phyloP scores from a whole-genome alignment of 2,329 filamentous ascomycete genomes.

The Aspergillus persii region DNA sequence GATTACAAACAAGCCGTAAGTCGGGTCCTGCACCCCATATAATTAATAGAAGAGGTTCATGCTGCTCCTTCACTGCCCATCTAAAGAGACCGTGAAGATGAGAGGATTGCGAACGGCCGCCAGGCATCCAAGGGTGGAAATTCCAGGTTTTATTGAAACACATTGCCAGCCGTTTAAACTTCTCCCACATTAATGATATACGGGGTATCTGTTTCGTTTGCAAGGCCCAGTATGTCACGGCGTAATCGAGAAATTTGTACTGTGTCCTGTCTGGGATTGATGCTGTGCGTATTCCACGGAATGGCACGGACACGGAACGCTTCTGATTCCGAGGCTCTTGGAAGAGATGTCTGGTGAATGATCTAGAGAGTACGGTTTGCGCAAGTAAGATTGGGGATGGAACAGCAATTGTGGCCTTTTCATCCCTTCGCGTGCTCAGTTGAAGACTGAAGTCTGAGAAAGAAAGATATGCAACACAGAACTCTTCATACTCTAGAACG shows the following conservation, averaged over 20 bases:
- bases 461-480: conserved; percentile 21
- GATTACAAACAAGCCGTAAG: conserved; percentile 11
- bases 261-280: conserved; percentile 1
- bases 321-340: too few relatives aligned
- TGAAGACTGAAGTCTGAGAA: conserved; percentile 21
- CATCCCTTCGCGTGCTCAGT: conserved; percentile 5
- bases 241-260: conserved; percentile 15
- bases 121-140: conserved; percentile 21
- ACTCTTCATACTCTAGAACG: conserved; percentile 17
- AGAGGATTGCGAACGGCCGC: conserved; percentile 16
- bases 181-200: conserved; percentile 12
- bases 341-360: too few relatives aligned
- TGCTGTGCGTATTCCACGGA: conserved; percentile 5
- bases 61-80: conserved; percentile 21
- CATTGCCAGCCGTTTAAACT: conserved; percentile 14
- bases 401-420: not conserved
- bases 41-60: conserved; percentile 16
- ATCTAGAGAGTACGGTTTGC: too few relatives aligned
- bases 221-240: conserved; percentile 13
- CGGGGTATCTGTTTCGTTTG: conserved; percentile 15
- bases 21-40: not conserved
- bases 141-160: conserved; percentile 22
- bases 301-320: not conserved
- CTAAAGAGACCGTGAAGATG: conserved; percentile 20
- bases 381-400: too few relatives aligned